Evolutionary conservation across 2,329 filamentous ascomycete genomes (phyloP).

Genomic region (Curvularia hawaiiensis): DNA sequence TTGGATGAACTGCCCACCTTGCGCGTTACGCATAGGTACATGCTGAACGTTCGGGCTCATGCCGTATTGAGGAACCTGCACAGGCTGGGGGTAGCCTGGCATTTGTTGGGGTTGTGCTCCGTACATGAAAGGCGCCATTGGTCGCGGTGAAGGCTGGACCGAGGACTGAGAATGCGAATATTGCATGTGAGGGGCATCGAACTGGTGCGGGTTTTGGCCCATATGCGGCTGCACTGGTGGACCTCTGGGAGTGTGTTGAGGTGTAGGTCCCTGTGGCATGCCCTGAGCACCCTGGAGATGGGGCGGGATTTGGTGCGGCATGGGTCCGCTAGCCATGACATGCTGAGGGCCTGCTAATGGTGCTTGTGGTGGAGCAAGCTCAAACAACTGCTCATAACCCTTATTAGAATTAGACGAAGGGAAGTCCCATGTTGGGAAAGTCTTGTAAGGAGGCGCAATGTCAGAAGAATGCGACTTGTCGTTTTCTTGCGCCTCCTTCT

Average conservation of each 20-base stretch:
- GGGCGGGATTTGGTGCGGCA: slow-evolving; percentile 80
- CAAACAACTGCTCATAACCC: slow-evolving; percentile 81
- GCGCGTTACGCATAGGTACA: slow-evolving; percentile 73
- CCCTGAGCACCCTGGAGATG: slow-evolving; percentile 76
- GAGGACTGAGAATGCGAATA: slow-evolving; percentile 84
- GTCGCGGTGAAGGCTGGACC: slow-evolving; percentile 78
- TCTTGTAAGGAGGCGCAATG: slow-evolving; percentile 84
- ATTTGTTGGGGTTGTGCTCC: slow-evolving; percentile 64
- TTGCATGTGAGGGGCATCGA: slow-evolving; percentile 85
- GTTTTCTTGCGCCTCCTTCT: slow-evolving; percentile 62
- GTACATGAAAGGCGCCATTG: slow-evolving; percentile 74
- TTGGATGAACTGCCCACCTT: slow-evolving; percentile 74
- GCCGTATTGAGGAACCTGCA: slow-evolving; percentile 71
- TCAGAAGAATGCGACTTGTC: slow-evolving; percentile 71
- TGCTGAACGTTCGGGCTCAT: slow-evolving; percentile 73
- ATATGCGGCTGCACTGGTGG: slow-evolving; percentile 78
- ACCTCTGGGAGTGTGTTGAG: slow-evolving; percentile 78
- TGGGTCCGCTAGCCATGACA: slow-evolving; percentile 65
- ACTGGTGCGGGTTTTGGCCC: slow-evolving; percentile 69
- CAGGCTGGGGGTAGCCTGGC: slow-evolving; percentile 53
- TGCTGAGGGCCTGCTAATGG: slow-evolving; percentile 69
- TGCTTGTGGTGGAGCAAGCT: slow-evolving; percentile 62
- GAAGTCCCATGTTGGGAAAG: slow-evolving; percentile 81
- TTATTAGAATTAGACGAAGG: slow-evolving; percentile 73
- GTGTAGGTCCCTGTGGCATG: slow-evolving; percentile 70